phyloP scores from a whole-genome alignment of 371 early-diverging fungal genomes.

The Lichtheimia hyalospora region DNA sequence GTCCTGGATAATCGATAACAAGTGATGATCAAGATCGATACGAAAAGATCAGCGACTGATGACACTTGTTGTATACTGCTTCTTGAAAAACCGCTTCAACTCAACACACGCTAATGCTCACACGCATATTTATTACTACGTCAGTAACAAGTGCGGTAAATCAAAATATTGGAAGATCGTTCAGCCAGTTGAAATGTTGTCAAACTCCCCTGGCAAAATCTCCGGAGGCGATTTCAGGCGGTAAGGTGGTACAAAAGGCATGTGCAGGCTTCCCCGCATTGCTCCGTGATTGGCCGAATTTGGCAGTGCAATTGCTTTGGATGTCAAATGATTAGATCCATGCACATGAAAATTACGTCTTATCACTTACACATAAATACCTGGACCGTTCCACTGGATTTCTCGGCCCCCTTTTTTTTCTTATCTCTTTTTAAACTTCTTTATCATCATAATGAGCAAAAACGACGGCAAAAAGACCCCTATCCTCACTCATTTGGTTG shows the following conservation, averaged over 20 bases:
- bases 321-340: slow-evolving; percentile 4
- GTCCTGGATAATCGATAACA: no score
- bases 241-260: background rate
- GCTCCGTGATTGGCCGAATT: slow-evolving; percentile 2
- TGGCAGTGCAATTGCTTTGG: background rate
- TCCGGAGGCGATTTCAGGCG: slow-evolving; percentile 1
- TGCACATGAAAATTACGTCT: slow-evolving; percentile 1
- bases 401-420: background rate
- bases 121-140: no score
- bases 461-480: slow-evolving; percentile 41
- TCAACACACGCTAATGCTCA: no score
- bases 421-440: slow-evolving; percentile 8
- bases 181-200: slow-evolving; percentile 3
- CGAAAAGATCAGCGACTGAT: no score
- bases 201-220: background rate
- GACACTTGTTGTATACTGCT: no score
- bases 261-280: slow-evolving; percentile 2
- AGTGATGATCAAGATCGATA: no score
- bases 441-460: slow-evolving; percentile 33
- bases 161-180: background rate
- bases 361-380: slow-evolving; percentile 1
- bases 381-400: background rate
- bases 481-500: slow-evolving; percentile 72
- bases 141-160: no score
- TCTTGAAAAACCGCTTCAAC: no score